These are phyloP conservation scores for Wickerhamiella sorbophila DNA, from an alignment of 805 yeast genomes.

Conservation along the genomic window DNA sequence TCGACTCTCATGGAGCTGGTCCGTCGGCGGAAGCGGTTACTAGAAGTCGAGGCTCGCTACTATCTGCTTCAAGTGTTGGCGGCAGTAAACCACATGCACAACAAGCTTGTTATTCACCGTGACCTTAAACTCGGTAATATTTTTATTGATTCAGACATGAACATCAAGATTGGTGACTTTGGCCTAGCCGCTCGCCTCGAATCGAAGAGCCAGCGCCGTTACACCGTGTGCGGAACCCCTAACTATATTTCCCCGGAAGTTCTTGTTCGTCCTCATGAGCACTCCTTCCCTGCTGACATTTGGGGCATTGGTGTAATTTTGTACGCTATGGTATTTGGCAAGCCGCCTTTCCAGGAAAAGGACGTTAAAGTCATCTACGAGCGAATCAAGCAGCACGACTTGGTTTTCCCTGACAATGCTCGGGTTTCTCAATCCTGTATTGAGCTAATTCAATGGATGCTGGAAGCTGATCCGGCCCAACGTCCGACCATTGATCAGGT, in stretches of 20 bases:
- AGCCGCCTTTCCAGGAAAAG: slow-evolving; percentile 95
- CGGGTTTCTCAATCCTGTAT: slow-evolving; percentile 55
- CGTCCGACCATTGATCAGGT: slow-evolving; percentile 76
- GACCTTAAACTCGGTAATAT: slow-evolving; percentile 93
- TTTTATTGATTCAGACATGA: slow-evolving; percentile 86
- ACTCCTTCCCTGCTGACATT: slow-evolving; percentile 85
- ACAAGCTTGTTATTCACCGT: slow-evolving; percentile 84
- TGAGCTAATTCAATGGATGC: slow-evolving; percentile 47
- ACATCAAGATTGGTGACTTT: slow-evolving; percentile 91
- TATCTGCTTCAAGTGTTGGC: slow-evolving; percentile 89
- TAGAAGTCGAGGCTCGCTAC: slow-evolving; percentile 83
- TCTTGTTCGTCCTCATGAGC: slow-evolving; percentile 53
- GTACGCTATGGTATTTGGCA: slow-evolving; percentile 81
- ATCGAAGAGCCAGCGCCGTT: slow-evolving; percentile 55
- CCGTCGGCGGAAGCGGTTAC: slow-evolving; percentile 65
- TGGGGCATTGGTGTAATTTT: slow-evolving; percentile 98
- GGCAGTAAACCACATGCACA: slow-evolving; percentile 84
- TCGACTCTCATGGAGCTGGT: slow-evolving; percentile 88
- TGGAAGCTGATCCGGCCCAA: slow-evolving; percentile 60
- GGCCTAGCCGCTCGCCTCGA: slow-evolving; percentile 95
- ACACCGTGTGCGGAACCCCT: slow-evolving; percentile 97
- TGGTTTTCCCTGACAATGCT: slow-evolving; percentile 57
- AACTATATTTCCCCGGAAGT: slow-evolving; percentile 98
- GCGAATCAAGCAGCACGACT: slow-evolving; percentile 73
- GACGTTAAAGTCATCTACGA: slow-evolving; percentile 88